Evolutionary conservation across 1,139 yeast species (phyloP).

Genomic region (Sugiyamaella novakii): DNA sequence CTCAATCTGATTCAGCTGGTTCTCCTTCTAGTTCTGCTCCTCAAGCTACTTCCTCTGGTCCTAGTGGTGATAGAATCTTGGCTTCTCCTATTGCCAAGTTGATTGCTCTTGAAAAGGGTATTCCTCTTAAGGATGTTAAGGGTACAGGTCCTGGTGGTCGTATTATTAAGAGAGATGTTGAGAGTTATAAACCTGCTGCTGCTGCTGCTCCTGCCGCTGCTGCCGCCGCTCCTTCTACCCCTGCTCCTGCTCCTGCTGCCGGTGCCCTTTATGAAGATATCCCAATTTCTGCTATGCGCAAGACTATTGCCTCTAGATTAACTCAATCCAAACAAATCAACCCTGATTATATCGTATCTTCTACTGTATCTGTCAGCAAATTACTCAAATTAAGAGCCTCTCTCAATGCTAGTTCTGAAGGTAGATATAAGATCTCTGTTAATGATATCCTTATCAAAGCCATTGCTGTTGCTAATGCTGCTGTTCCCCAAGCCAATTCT

Average conservation of each 20-base stretch:
- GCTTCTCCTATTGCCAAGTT: constrained; percentile 97
- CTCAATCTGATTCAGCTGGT: constrained; percentile 32
- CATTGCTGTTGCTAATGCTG: constrained; percentile 80
- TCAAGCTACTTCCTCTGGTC: constrained; percentile 40
- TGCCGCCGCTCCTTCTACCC: constrained; percentile 39
- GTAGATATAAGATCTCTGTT: constrained; percentile 86
- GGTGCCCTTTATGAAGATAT: constrained; percentile 71
- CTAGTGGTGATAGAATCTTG: constrained; percentile 65
- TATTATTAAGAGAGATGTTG: constrained; percentile 88
- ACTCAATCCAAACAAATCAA: constrained; percentile 80
- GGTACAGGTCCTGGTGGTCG: constrained; percentile 97
- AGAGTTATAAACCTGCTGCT: constrained; percentile 54
- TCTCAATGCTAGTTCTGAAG: constrained; percentile 81
- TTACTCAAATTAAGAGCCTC: constrained; percentile 90
- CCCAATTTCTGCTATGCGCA: constrained; percentile 90
- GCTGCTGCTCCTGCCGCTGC: constrained; percentile 46
- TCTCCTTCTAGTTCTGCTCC: constrained; percentile 34
- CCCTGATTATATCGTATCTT: constrained; percentile 91
- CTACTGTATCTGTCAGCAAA: constrained; percentile 83
- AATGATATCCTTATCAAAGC: constrained; percentile 96
- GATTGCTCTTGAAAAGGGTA: constrained; percentile 90
- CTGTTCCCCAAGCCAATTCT: constrained; percentile 93
- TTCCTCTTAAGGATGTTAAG: constrained; percentile 77
- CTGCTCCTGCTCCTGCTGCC: constrained; percentile 54
- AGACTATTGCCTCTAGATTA: constrained; percentile 87